phyloP scores from a whole-genome alignment of 2,329 filamentous ascomycete genomes.

The Clarireedia homoeocarpa region DNA sequence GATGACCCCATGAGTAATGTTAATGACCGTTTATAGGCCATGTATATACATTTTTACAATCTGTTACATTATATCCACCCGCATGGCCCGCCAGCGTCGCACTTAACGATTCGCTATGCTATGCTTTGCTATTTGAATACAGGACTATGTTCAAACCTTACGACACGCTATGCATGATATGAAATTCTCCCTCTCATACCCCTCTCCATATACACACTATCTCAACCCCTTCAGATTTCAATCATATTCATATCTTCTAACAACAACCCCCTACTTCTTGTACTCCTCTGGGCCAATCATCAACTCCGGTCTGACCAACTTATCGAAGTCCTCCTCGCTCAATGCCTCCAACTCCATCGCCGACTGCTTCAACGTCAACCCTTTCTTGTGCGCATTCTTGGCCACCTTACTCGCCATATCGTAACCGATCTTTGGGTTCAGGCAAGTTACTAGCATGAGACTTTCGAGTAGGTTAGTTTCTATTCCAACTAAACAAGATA shows the following conservation, averaged over 20 bases:
- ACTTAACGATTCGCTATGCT: too few species aligned
- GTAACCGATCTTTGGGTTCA: slow-evolving; percentile 96
- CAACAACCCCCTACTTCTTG: slow-evolving; percentile 30
- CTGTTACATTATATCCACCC: too few species aligned
- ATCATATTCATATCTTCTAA: background rate
- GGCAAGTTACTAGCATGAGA: slow-evolving; percentile 95
- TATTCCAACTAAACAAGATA: too few species aligned
- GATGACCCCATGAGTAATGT: too few species aligned
- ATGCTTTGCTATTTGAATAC: too few species aligned
- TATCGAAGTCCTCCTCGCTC: slow-evolving; percentile 83
- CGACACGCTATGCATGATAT: too few species aligned
- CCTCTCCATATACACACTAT: background rate
- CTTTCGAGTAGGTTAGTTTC: slow-evolving; percentile 36
- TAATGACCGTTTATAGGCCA: too few species aligned
- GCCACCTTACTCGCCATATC: slow-evolving; percentile 96
- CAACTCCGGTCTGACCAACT: slow-evolving; percentile 82
- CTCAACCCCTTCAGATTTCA: background rate
- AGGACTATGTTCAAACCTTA: too few species aligned
- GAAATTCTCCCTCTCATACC: background rate
- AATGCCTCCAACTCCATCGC: slow-evolving; percentile 89
- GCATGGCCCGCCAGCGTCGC: too few species aligned
- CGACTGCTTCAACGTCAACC: slow-evolving; percentile 83
- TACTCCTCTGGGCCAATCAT: slow-evolving; percentile 81
- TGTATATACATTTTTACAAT: too few species aligned
- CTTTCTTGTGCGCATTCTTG: slow-evolving; percentile 99